Conservation (phyloP, 2,329 filamentous ascomycete species). For the Fragosphaeria purpurea region DNA sequence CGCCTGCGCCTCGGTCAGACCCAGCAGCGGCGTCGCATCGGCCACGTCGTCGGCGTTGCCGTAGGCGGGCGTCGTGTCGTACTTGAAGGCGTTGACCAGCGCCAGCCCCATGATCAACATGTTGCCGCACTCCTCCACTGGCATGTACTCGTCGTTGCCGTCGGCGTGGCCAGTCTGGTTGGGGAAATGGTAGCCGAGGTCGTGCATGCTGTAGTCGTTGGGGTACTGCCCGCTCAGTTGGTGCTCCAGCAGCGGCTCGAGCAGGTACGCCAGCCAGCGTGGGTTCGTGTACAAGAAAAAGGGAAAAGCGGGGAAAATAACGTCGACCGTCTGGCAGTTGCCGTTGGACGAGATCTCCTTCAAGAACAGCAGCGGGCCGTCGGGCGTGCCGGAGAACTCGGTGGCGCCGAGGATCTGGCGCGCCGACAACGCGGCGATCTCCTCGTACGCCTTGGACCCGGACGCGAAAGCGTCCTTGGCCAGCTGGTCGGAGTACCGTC, state of each 20-base stretch:
- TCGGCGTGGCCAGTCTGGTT: constrained; percentile 62
- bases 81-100: constrained; percentile 61
- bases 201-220: constrained; percentile 69
- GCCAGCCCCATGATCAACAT: constrained; percentile 60
- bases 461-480: constrained; percentile 62
- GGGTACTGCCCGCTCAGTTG: constrained; percentile 73
- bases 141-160: constrained; percentile 62
- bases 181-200: constrained; percentile 60
- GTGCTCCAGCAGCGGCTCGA: constrained; percentile 72
- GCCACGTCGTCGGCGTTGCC: constrained; percentile 12
- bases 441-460: constrained; percentile 63
- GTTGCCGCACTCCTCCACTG: constrained; percentile 61
- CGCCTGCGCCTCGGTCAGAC: constrained; percentile 5
- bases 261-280: constrained; percentile 63
- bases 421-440: constrained; percentile 68
- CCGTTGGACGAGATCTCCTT: constrained; percentile 81
- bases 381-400: constrained; percentile 60
- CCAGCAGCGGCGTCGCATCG: constrained; percentile 2
- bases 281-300: constrained; percentile 81
- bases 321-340: constrained; percentile 74
- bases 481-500: constrained; percentile 61
- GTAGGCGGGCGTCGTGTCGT: constrained; percentile 47
- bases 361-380: constrained; percentile 62
- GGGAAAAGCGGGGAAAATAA: constrained; percentile 74
- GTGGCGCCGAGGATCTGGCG: constrained; percentile 71